Conservation (phyloP, 2,329 filamentous ascomycete genomes). For the Dothideomycetes sp. region DNA sequence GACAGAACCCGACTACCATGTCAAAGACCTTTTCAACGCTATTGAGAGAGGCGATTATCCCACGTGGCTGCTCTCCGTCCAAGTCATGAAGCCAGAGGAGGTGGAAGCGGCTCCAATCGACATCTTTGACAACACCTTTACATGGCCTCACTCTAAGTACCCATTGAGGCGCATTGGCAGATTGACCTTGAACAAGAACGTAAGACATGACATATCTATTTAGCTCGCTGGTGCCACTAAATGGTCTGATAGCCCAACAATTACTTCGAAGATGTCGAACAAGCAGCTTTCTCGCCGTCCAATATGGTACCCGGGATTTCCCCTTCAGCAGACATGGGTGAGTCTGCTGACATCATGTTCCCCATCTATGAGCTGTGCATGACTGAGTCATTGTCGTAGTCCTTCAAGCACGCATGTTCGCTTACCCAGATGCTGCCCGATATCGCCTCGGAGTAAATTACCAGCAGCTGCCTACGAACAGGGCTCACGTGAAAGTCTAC, state of each 20-base stretch:
- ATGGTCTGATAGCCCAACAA: conserved; percentile 36
- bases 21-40: conserved; percentile 30
- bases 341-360: neutral
- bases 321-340: conserved; percentile 46
- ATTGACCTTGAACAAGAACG: conserved; percentile 41
- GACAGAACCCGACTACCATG: conserved; percentile 25
- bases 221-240: neutral
- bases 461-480: conserved; percentile 26
- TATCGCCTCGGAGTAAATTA: conserved; percentile 39
- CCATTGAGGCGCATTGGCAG: conserved; percentile 39
- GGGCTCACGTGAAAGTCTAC: conserved; percentile 12
- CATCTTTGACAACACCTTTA: conserved; percentile 47
- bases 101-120: conserved; percentile 37
- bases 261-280: conserved; percentile 61
- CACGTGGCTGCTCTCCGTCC: conserved; percentile 42
- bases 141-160: conserved; percentile 41
- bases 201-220: conserved; percentile 9
- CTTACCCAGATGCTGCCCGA: conserved; percentile 46
- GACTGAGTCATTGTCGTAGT: conserved; percentile 25
- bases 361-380: neutral
- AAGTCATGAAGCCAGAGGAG: conserved; percentile 43
- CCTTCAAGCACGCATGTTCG: conserved; percentile 51
- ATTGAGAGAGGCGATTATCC: conserved; percentile 37
- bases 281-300: conserved; percentile 54
- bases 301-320: conserved; percentile 54